Evolutionary conservation across 2,329 filamentous ascomycete genomes (phyloP).

Genomic region (Pseudogymnoascus sp.): DNA sequence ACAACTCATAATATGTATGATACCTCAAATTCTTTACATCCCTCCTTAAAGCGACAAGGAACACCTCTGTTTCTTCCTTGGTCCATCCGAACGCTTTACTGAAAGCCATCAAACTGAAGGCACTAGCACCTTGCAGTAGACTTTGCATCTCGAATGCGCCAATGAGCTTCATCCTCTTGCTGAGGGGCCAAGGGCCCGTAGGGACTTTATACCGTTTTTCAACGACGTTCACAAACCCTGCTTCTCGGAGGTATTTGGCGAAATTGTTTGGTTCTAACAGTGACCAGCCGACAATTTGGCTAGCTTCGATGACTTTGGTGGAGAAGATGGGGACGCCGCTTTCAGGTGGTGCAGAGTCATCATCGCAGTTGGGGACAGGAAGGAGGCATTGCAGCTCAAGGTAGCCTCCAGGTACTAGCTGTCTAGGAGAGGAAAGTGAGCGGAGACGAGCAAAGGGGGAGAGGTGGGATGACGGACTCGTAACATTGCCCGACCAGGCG

Average conservation of each 20-base stretch:
- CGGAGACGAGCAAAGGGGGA: neutral
- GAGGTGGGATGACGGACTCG: neutral
- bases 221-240: constrained; percentile 17
- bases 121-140: constrained; percentile 14
- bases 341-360: neutral
- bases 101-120: constrained; percentile 17
- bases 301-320: constrained; percentile 31
- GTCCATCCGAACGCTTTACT: constrained; percentile 16
- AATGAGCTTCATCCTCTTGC: constrained; percentile 16
- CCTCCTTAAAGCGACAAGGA: constrained; percentile 15
- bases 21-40: constrained; percentile 13
- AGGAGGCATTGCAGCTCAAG: constrained; percentile 9
- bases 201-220: constrained; percentile 18
- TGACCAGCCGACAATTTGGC: constrained; percentile 11
- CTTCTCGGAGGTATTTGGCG: constrained; percentile 24
- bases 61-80: constrained; percentile 14
- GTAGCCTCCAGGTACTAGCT: constrained; percentile 13
- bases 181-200: constrained; percentile 16
- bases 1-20: neutral
- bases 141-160: constrained; percentile 19
- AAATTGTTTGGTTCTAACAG: constrained; percentile 1
- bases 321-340: constrained; percentile 24
- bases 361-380: constrained; percentile 7
- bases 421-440: neutral
- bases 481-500: constrained; percentile 10